A percentile compares a stretch with the other conserved stretches of the same genome.
Conservation (phyloP, 768 basidiomycete species). For the Tulasnella sp. region DNA sequence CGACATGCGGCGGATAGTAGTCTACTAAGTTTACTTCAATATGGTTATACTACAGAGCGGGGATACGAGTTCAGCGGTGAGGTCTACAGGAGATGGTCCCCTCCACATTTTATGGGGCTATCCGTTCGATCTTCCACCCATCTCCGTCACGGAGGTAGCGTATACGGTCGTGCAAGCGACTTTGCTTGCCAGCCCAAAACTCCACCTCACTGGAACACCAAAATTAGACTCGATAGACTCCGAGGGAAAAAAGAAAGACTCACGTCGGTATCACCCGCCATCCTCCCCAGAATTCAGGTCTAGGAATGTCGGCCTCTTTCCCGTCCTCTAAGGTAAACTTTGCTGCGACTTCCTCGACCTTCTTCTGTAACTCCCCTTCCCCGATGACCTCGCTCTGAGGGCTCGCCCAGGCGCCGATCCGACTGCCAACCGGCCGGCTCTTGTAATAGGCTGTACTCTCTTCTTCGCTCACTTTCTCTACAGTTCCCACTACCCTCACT, state of each 20-base stretch:
- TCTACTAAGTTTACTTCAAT: background rate
- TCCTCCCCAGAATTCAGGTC: slow-evolving; percentile 93
- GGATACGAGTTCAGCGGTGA: background rate
- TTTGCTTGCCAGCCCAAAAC: slow-evolving; percentile 97
- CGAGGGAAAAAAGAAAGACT: slow-evolving; percentile 28
- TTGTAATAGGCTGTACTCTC: slow-evolving; percentile 81
- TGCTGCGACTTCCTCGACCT: slow-evolving; percentile 50
- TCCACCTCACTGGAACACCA: slow-evolving; percentile 68
- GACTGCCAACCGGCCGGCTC: slow-evolving; percentile 72
- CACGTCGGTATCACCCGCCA: slow-evolving; percentile 90
- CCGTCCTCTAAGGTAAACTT: slow-evolving; percentile 42
- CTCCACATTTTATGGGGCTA: slow-evolving; percentile 54
- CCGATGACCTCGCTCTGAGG: slow-evolving; percentile 71
- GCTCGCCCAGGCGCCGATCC: slow-evolving; percentile 90
- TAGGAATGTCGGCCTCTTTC: slow-evolving; percentile 49
- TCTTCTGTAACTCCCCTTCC: slow-evolving; percentile 59
- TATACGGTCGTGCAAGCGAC: slow-evolving; percentile 84
- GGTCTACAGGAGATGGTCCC: background rate
- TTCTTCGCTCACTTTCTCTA: slow-evolving; percentile 62
- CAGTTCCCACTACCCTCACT: slow-evolving; percentile 76
- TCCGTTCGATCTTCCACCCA: slow-evolving; percentile 71
- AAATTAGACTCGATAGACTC: slow-evolving; percentile 3
- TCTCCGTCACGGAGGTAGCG: slow-evolving; percentile 55
- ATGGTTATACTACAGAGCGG: background rate
- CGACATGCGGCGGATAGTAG: background rate